Conservation (phyloP, 1,284 basidiomycete genomes). For the Rhodotorula sp. region DNA sequence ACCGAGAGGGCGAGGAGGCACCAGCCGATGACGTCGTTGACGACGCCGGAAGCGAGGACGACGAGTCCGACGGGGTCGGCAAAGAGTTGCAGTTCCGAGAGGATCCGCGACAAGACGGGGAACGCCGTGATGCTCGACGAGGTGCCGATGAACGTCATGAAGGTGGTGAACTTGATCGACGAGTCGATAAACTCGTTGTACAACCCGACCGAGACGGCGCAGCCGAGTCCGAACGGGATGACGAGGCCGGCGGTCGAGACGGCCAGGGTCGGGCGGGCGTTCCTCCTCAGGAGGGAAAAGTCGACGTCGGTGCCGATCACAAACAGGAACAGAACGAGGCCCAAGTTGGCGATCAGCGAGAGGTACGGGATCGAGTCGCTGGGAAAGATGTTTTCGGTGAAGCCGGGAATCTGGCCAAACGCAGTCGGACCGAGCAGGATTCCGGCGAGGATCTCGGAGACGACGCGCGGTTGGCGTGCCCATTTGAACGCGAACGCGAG, state of each 20-base stretch:
- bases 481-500: conserved; percentile 47
- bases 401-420: conserved; percentile 74
- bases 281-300: conserved; percentile 59
- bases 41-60: conserved; percentile 88
- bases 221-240: conserved; percentile 80
- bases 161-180: conserved; percentile 67
- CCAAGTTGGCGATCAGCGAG: conserved; percentile 70
- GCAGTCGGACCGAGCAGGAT: conserved; percentile 47
- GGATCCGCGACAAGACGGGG: conserved; percentile 81
- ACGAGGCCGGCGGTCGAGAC: conserved; percentile 66
- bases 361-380: conserved; percentile 68
- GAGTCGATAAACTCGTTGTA: conserved; percentile 74
- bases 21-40: conserved; percentile 62
- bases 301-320: conserved; percentile 57
- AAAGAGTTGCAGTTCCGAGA: conserved; percentile 68
- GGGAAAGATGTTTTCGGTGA: conserved; percentile 81
- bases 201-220: conserved; percentile 72
- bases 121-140: conserved; percentile 49
- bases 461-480: conserved; percentile 50
- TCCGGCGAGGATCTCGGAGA: conserved; percentile 53
- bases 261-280: conserved; percentile 43
- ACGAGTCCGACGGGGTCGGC: conserved; percentile 91
- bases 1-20: conserved; percentile 72
- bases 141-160: conserved; percentile 85
- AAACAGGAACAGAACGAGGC: conserved; percentile 62